Evolutionary conservation across 805 yeast genomes (phyloP), one percentile per base, ranked within the genome.

Genomic region (Yarrowia sp.): DNA sequence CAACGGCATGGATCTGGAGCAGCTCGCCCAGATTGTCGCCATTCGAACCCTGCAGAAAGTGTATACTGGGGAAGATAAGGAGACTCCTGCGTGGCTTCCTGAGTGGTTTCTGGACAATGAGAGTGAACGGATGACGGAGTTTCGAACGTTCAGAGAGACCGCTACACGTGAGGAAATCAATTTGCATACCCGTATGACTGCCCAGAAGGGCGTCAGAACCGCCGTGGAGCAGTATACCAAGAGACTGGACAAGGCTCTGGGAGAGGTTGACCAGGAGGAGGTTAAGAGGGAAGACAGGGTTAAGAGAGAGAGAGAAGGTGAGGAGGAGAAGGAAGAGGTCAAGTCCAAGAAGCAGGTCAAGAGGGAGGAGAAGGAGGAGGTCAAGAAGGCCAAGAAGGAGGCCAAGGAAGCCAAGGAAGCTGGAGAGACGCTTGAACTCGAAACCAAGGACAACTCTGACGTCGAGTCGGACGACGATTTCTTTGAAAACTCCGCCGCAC

Each of bases 401-500:
- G 75, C 71, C 15, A 61, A 49, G 11, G 77, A 72, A 5, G 72
- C 69, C 4, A 82, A 81, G 64, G 76, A 78, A n/a, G 66, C 79
- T 35, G 56, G 26, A 35, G 26, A 45, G 26, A 16, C 40, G 5
- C 3, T 8, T 11, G 12, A 45, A 22, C 45, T 53, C 8, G 48
- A 19, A 0, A 9, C 14, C 5, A 26, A 26, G n/a, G 72, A 61
- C 3, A 70, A 70, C 58, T 84, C 80, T 40, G 85, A 82, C 40
- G 79, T 77, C 5, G 81, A 75, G 5, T 65, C 65, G 11, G 72
- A 67, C 16, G 61, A 69, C 45, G 73, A 5, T 78, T 82, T 69
- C 80, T 82, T 8, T 73, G 93, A 89, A 74, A 88, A 86, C 71
- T 91, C 87, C 70, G 84, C 86, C 35, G 80, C 85, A 50, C 84